Percentiles rank a stretch among this genome's conserved stretches.
phyloP scores from a whole-genome alignment of 164 flowering plant species.

The Piper betle region DNA sequence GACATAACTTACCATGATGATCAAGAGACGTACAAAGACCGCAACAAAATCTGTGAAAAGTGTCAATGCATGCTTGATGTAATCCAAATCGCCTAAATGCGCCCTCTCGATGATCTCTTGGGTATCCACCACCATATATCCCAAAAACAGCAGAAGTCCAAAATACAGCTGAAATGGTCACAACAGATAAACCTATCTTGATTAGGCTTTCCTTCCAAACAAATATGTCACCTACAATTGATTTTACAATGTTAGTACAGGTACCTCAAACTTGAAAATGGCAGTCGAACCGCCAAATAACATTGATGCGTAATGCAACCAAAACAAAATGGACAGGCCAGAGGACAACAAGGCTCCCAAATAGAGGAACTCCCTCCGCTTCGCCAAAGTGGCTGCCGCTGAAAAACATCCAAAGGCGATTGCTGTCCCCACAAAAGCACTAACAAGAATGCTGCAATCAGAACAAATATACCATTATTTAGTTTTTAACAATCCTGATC shows the following conservation, averaged over 20 bases:
- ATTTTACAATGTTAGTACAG: too few relatives aligned
- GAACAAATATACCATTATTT: background rate
- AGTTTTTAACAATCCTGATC: background rate
- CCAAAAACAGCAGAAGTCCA: slow-evolving; percentile 82
- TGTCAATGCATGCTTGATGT: slow-evolving; percentile 78
- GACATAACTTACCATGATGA: slow-evolving; percentile 58
- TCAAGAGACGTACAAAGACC: slow-evolving; percentile 73
- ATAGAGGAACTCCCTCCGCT: slow-evolving; percentile 82
- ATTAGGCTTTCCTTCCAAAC: too few relatives aligned
- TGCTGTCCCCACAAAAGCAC: slow-evolving; percentile 77
- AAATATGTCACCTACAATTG: too few relatives aligned
- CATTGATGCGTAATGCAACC: slow-evolving; percentile 81
- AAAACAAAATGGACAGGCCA: slow-evolving; percentile 67
- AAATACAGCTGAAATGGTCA: slow-evolving; percentile 55
- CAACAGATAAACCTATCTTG: background rate
- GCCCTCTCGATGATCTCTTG: slow-evolving; percentile 94
- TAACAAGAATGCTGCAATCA: slow-evolving; percentile 46
- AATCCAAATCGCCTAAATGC: slow-evolving; percentile 77
- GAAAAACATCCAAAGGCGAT: slow-evolving; percentile 91
- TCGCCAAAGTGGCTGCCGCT: slow-evolving; percentile 78
- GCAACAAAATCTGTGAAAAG: slow-evolving; percentile 82
- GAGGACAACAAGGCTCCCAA: slow-evolving; percentile 79
- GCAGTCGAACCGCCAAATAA: slow-evolving; percentile 85
- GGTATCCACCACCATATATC: slow-evolving; percentile 89
- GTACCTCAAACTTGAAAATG: slow-evolving; percentile 80